Conservation (phyloP, 768 basidiomycete genomes). For the Pholiota microspora region DNA sequence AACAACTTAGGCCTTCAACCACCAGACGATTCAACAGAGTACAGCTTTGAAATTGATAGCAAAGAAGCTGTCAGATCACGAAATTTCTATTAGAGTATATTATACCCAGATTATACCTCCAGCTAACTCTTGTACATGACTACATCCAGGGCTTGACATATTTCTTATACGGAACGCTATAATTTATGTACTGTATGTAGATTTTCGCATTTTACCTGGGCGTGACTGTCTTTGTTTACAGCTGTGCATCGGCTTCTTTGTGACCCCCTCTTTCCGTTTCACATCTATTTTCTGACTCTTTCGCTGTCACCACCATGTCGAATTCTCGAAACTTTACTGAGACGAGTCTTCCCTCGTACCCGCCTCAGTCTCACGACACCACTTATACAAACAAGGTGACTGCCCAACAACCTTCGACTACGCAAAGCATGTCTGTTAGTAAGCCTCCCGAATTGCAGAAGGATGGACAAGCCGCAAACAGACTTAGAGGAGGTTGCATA, state of each 20-base stretch:
- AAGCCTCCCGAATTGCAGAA: not conserved
- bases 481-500: constrained; percentile 29
- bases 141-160: too few species aligned
- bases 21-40: not conserved
- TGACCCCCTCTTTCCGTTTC: too few species aligned
- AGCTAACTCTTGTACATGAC: too few species aligned
- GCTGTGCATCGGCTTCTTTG: too few species aligned
- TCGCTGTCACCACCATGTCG: not conserved
- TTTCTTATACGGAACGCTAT: too few species aligned
- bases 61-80: not conserved
- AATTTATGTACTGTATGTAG: too few species aligned
- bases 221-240: too few species aligned
- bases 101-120: too few species aligned
- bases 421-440: constrained; percentile 1
- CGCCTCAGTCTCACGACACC: constrained; percentile 11
- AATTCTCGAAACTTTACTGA: not conserved
- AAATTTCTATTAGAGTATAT: not conserved
- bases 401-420: constrained; percentile 3
- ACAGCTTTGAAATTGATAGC: not conserved
- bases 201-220: too few species aligned
- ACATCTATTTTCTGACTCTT: too few species aligned
- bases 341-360: not conserved
- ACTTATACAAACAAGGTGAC: not conserved
- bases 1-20: not conserved
- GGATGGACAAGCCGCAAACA: constrained; percentile 11